Percentiles rank a stretch among this genome's conserved stretches.
These are phyloP conservation scores for Takashimella koratensis DNA, from an alignment of 1,284 basidiomycete species.

Conservation along the genomic window DNA sequence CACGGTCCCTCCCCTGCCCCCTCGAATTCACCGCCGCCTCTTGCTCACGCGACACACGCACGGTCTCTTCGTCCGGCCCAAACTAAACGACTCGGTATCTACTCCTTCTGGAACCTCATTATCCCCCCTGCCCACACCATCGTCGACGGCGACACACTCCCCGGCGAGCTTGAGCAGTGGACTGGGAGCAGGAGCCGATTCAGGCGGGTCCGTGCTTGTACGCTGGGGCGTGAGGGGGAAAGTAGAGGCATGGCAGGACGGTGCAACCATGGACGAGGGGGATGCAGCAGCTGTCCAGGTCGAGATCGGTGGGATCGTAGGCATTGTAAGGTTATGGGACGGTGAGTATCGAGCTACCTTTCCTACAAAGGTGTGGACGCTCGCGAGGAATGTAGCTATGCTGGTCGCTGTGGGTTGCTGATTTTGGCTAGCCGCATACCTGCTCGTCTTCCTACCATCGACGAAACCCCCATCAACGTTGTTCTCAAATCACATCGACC, in stretches of 20 bases:
- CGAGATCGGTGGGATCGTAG: constrained; percentile 44
- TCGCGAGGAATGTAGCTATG: no score
- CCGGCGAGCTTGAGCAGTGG: no score
- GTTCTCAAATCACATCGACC: constrained; percentile 24
- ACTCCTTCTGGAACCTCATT: not conserved
- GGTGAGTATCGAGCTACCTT: constrained; percentile 22
- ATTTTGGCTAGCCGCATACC: constrained; percentile 39
- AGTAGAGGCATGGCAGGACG: constrained; percentile 22
- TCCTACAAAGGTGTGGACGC: no score
- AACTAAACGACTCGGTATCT: not conserved
- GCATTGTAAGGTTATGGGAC: constrained; percentile 47
- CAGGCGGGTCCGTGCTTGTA: constrained; percentile 22
- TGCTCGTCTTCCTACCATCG: constrained; percentile 43
- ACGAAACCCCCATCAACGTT: constrained; percentile 20
- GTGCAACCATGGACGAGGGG: constrained; percentile 8
- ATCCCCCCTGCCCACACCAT: not conserved
- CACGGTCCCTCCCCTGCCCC: constrained; percentile 43
- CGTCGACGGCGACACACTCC: not conserved
- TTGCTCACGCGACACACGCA: constrained; percentile 15
- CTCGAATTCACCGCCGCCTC: constrained; percentile 37
- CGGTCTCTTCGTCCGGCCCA: constrained; percentile 33
- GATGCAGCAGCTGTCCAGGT: constrained; percentile 10
- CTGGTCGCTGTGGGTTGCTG: no score
- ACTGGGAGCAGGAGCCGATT: not conserved
- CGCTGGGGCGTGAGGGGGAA: constrained; percentile 41